phyloP scores from a whole-genome alignment of 345 rosid genomes.

The Excoecaria agallocha region DNA sequence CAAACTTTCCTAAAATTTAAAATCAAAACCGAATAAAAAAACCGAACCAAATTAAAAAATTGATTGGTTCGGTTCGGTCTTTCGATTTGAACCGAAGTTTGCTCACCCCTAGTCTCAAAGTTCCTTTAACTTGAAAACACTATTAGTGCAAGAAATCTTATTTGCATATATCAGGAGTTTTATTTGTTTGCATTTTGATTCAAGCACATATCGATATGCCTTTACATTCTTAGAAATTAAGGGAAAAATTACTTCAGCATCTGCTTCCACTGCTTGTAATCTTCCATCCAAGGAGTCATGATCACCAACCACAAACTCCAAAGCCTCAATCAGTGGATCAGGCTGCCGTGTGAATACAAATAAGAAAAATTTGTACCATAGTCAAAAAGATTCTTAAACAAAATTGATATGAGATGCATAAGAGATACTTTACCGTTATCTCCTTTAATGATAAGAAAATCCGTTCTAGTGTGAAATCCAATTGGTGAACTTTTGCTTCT shows the following conservation, averaged over 20 bases:
- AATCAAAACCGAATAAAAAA: too few species aligned
- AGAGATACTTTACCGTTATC: slow-evolving; percentile 49
- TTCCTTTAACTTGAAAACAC: background rate
- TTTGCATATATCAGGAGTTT: background rate
- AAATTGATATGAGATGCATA: background rate
- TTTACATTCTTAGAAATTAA: background rate
- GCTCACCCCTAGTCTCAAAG: too few species aligned
- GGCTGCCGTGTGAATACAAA: slow-evolving; percentile 46
- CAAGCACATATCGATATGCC: background rate
- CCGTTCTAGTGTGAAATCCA: slow-evolving; percentile 79
- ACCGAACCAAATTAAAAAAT: too few species aligned
- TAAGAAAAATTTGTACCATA: slow-evolving; percentile 5
- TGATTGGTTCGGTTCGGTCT: too few species aligned
- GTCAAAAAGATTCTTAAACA: background rate
- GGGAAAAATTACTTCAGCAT: slow-evolving; percentile 56
- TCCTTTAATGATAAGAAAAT: slow-evolving; percentile 86
- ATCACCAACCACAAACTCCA: slow-evolving; percentile 75
- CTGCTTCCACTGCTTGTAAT: slow-evolving; percentile 66
- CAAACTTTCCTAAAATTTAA: too few species aligned
- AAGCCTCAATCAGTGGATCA: slow-evolving; percentile 75
- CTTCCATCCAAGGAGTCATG: slow-evolving; percentile 51
- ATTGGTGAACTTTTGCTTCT: slow-evolving; percentile 92
- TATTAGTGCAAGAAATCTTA: background rate
- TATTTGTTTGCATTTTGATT: background rate
- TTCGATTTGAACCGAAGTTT: too few species aligned